Evolutionary conservation across 1,284 basidiomycete species (phyloP), one percentile per base, ranked within the genome.

Genomic region (Moesziomyces aphidis): DNA sequence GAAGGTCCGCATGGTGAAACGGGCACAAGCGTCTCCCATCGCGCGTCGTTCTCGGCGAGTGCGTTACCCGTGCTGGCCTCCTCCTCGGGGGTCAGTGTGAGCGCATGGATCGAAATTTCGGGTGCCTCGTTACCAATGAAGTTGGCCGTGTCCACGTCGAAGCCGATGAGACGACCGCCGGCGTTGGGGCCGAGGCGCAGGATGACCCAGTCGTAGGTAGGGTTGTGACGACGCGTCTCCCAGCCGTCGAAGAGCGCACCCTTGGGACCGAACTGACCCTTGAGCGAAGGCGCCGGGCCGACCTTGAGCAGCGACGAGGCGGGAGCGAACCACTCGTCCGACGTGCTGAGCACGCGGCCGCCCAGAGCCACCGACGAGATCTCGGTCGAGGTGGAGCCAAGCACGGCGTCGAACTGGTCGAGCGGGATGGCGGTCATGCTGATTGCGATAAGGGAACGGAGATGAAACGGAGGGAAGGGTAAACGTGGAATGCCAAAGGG

Each of bases 251-350:
- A 99, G 42, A 98, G 86, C 0, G 96, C 96, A 26, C 96, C 96
- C 52, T 95, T 96, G 1, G 95, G 93, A 1, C 96, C 96, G 80
- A 96, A 99, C 76, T 94, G 93, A 15, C 97, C 96, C 61, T 86
- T 95, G 93, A 85, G 95, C 86, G 78, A 61, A 9, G 68, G 73
- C 5, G 81, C 80, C 10, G 81, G 79, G 0, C 65, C 74, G 1
- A 81, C 79, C 69, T 93, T 89, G 74, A 99, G 88, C 23, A 99
- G 88, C 85, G 97, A 91, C 66, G 87, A 89, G 0, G 93, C 93
- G 73, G 91, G 90, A 11, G 93, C 94, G 81, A 99, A 99, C 88
- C 98, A 99, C 76, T 99, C 95, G 85, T 99, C 96, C 6, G 94
- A 97, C 58, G 92, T 90, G 9, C 89, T 87, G 34, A 92, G 85